phyloP scores from a whole-genome alignment of 257 asterid species.

The Petunia secreta region DNA sequence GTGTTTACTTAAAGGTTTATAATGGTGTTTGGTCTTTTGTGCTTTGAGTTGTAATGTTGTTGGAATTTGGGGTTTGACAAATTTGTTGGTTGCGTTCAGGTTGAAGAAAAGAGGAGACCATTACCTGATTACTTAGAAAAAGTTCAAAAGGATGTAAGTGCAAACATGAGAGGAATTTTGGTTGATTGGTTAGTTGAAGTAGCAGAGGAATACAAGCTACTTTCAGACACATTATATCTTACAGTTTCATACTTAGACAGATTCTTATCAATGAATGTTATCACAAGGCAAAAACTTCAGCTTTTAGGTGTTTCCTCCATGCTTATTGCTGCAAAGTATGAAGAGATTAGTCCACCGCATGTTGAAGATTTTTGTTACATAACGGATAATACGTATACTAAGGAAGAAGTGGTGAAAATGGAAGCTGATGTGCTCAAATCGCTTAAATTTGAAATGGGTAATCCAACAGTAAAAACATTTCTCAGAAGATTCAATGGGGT shows the following conservation, averaged over 20 bases:
- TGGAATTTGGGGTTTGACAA: slow-evolving; percentile 16
- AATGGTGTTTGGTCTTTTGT: neutral
- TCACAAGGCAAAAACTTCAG: slow-evolving; percentile 71
- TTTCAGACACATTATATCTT: slow-evolving; percentile 69
- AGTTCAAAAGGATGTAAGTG: slow-evolving; percentile 73
- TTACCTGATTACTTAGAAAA: slow-evolving; percentile 56
- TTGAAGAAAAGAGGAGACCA: slow-evolving; percentile 66
- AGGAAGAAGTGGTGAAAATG: slow-evolving; percentile 79
- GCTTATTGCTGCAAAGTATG: slow-evolving; percentile 98
- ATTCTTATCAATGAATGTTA: slow-evolving; percentile 54
- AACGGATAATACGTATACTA: slow-evolving; percentile 69
- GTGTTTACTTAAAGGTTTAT: neutral
- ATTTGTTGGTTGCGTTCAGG: slow-evolving; percentile 38
- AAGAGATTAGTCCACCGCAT: slow-evolving; percentile 85
- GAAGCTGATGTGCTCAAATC: slow-evolving; percentile 77
- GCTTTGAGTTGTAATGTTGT: neutral
- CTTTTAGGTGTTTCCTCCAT: slow-evolving; percentile 97
- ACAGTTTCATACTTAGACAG: slow-evolving; percentile 73
- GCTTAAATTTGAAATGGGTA: slow-evolving; percentile 85
- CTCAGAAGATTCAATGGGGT: slow-evolving; percentile 64
- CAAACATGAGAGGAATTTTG: slow-evolving; percentile 85
- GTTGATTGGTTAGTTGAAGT: slow-evolving; percentile 96
- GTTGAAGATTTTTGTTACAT: slow-evolving; percentile 78
- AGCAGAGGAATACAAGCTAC: slow-evolving; percentile 86
- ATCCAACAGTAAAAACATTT: slow-evolving; percentile 74